phyloP scores from a whole-genome alignment of 2,329 filamentous ascomycete genomes.

The Aspergillus viridinutans region DNA sequence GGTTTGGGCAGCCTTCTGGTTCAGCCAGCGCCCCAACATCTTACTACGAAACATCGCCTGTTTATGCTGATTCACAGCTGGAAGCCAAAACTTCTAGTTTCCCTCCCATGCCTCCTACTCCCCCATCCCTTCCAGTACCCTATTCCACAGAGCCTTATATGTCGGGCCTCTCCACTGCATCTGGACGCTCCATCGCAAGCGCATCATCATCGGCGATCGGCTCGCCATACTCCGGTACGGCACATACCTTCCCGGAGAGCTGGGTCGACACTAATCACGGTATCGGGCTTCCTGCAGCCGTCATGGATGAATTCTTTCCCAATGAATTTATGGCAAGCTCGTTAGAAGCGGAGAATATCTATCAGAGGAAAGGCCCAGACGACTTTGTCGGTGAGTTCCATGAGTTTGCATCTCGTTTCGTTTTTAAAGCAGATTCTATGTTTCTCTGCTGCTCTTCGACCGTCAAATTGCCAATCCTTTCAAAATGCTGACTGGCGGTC shows the following conservation, averaged over 20 bases:
- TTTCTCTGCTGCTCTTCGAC: neutral
- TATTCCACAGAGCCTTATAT: constrained; percentile 41
- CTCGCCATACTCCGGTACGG: constrained; percentile 61
- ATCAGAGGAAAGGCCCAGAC: constrained; percentile 41
- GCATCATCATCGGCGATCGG: constrained; percentile 64
- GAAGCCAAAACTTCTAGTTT: constrained; percentile 25
- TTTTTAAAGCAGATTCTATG: neutral
- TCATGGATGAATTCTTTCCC: constrained; percentile 57
- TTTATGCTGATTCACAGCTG: constrained; percentile 23
- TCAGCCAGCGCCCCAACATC: constrained; percentile 19
- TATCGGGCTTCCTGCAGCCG: constrained; percentile 61
- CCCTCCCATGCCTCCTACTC: constrained; percentile 29
- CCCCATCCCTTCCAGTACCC: constrained; percentile 28
- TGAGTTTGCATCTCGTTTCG: neutral
- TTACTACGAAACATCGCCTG: constrained; percentile 26
- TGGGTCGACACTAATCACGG: constrained; percentile 53
- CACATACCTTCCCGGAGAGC: constrained; percentile 55
- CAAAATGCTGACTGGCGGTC: neutral
- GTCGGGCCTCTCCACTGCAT: constrained; percentile 59
- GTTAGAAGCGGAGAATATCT: constrained; percentile 42
- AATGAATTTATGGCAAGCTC: constrained; percentile 46
- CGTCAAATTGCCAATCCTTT: neutral
- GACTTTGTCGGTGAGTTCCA: constrained; percentile 30
- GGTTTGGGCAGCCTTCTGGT: constrained; percentile 20
- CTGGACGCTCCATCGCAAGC: constrained; percentile 53